phyloP scores from a whole-genome alignment of 495 filamentous ascomycete species.

The Neohortaea acidophila region DNA sequence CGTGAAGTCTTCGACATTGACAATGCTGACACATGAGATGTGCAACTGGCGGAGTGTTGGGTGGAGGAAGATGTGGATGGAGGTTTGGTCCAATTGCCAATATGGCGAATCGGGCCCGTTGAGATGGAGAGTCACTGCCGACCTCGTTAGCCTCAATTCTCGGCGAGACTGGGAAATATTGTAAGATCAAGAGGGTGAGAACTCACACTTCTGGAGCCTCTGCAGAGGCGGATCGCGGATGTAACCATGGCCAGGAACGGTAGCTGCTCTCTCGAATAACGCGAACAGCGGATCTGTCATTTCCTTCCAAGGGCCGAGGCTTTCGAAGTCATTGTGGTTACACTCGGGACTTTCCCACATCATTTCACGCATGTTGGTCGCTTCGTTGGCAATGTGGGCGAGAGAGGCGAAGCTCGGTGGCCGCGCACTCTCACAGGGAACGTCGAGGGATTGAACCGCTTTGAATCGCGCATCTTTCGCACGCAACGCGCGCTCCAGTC shows the following conservation, averaged over 20 bases:
- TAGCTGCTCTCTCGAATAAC: neutral
- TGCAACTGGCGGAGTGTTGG: neutral
- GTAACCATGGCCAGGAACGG: neutral
- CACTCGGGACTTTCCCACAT: neutral
- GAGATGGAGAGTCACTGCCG: conserved; percentile 1
- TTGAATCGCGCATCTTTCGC: neutral
- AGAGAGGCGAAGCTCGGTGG: neutral
- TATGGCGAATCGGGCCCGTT: conserved; percentile 1
- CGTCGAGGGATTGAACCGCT: neutral
- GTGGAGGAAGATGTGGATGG: neutral
- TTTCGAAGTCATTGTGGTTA: neutral
- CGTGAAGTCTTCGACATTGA: neutral
- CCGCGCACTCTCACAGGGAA: neutral
- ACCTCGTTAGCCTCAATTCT: neutral
- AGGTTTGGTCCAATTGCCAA: neutral
- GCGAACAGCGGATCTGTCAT: conserved; percentile 1
- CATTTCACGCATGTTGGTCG: neutral
- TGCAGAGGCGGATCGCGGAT: neutral
- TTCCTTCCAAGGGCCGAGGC: neutral
- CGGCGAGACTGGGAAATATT: neutral
- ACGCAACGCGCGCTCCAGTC: neutral
- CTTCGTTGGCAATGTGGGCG: neutral
- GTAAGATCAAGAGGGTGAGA: neutral
- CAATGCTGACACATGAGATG: neutral
- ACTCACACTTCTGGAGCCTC: neutral